Conservation (phyloP, 2,329 filamentous ascomycete species). For the Leptographium wingfieldii region DNA sequence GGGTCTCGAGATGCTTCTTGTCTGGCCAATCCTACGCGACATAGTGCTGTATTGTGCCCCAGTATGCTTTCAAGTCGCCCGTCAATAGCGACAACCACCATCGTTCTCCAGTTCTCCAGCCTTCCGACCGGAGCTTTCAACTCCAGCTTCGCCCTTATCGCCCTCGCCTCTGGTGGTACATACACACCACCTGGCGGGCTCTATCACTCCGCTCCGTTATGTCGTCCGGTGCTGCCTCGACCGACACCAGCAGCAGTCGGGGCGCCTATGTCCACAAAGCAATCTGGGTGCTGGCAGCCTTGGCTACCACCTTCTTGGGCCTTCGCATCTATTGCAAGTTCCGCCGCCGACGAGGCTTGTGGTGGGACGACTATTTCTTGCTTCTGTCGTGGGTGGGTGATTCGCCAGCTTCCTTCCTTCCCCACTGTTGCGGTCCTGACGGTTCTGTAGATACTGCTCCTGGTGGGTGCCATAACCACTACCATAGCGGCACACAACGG, state of each 20-base stretch:
- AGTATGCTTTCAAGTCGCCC: neutral
- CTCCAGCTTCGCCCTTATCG: neutral
- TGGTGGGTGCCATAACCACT: constrained; percentile 1
- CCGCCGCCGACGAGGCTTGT: constrained; percentile 14
- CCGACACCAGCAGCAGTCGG: neutral
- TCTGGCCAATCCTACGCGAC: neutral
- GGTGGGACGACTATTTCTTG: constrained; percentile 19
- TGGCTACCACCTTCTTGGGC: constrained; percentile 13
- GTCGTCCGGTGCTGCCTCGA: neutral
- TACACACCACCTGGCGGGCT: neutral
- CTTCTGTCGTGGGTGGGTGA: constrained; percentile 15
- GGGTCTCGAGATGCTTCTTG: neutral
- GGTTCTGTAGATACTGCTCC: constrained; percentile 7
- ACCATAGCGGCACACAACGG: constrained; percentile 2
- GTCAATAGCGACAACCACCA: neutral
- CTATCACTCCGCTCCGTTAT: neutral
- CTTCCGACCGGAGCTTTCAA: neutral
- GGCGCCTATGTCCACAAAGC: constrained; percentile 7
- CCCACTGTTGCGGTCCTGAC: neutral
- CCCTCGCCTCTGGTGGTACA: neutral
- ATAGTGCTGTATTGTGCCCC: neutral
- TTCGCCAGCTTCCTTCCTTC: neutral
- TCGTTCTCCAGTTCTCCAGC: neutral
- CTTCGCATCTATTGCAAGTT: constrained; percentile 19
- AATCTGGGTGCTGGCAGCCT: constrained; percentile 10